These are phyloP conservation scores for Hymenoscyphus fraxineus DNA, from an alignment of 2,329 filamentous ascomycete genomes.

Conservation along the genomic window DNA sequence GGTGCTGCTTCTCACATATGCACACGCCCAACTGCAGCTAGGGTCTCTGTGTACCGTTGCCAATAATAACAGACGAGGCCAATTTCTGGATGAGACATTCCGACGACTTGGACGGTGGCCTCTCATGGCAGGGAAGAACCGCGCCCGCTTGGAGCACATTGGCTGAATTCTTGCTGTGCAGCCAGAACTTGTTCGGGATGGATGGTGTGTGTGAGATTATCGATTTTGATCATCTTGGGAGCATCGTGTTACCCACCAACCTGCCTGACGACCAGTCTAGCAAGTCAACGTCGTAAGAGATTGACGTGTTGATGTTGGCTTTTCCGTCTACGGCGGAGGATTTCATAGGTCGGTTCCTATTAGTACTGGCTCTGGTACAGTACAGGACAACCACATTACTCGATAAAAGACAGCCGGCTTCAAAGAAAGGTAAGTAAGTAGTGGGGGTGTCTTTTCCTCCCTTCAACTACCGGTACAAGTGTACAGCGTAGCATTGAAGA, in stretches of 20 bases:
- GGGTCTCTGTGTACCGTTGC: neutral
- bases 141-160: neutral
- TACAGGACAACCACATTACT: neutral
- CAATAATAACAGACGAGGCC: neutral
- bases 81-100: neutral
- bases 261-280: neutral
- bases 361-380: neutral
- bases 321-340: neutral
- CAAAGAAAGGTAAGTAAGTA: no score
- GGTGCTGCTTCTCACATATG: neutral
- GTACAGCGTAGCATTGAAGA: neutral
- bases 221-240: neutral
- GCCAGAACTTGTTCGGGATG: neutral
- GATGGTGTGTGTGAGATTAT: neutral
- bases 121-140: neutral
- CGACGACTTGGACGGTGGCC: neutral
- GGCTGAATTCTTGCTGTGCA: neutral
- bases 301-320: neutral
- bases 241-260: neutral
- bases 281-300: neutral
- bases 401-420: no score
- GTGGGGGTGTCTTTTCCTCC: no score
- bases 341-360: neutral
- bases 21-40: neutral
- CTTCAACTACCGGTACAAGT: neutral